Evolutionary conservation across 2,329 filamentous ascomycete genomes (phyloP).

Genomic region (Aspergillus hortae): DNA sequence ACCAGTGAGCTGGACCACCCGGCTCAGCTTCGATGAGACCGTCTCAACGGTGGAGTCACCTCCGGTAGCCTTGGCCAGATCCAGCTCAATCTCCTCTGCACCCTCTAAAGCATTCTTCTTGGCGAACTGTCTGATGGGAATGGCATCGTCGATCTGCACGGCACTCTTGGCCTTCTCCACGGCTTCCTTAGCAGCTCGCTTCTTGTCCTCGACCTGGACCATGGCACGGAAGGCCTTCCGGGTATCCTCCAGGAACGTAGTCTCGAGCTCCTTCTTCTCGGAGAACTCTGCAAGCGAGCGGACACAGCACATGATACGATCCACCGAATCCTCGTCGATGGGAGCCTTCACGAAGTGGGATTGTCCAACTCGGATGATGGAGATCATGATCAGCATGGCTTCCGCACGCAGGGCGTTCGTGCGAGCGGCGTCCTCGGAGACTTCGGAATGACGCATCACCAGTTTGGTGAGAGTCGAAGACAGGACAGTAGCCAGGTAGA

Average conservation of each 20-base stretch:
- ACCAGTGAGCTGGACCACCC: conserved; percentile 93
- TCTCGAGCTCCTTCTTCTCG: conserved; percentile 84
- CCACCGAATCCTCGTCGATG: conserved; percentile 97
- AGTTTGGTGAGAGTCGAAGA: conserved; percentile 94
- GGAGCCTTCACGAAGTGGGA: conserved; percentile 98
- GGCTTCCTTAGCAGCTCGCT: conserved; percentile 91
- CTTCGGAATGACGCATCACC: conserved; percentile 94
- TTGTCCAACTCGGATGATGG: conserved; percentile 94
- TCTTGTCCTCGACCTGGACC: conserved; percentile 97
- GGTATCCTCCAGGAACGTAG: conserved; percentile 90
- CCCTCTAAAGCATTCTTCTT: conserved; percentile 85
- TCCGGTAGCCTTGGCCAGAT: conserved; percentile 90
- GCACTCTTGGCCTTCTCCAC: conserved; percentile 89
- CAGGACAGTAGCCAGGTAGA: conserved; percentile 92
- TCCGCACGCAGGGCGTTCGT: conserved; percentile 94
- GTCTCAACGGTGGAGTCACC: conserved; percentile 83
- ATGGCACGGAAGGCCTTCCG: conserved; percentile 93
- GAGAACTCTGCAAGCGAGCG: conserved; percentile 87
- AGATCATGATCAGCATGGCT: conserved; percentile 99
- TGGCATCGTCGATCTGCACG: conserved; percentile 91
- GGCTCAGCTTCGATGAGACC: conserved; percentile 86
- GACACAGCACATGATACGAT: conserved; percentile 97
- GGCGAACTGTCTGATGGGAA: conserved; percentile 85
- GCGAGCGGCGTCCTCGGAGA: conserved; percentile 77
- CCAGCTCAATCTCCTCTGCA: conserved; percentile 78